phyloP scores from a whole-genome alignment of 164 flowering plant species.

The Magnolia changhungtana region DNA sequence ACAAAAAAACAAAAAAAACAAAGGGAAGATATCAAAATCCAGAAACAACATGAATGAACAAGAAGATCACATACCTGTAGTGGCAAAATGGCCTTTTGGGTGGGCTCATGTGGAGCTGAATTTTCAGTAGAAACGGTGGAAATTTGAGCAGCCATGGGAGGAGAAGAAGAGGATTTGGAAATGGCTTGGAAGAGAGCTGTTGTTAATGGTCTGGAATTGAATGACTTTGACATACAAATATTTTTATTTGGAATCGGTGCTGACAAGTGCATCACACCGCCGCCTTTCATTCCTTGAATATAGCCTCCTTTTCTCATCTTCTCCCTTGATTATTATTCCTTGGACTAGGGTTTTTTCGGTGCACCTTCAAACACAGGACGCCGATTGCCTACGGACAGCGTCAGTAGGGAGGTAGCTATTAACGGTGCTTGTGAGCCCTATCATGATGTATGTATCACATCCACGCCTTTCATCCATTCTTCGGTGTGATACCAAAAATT shows the following conservation, averaged over 20 bases:
- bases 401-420: too few species aligned
- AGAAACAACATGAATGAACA: background rate
- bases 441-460: too few species aligned
- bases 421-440: too few species aligned
- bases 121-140: conserved; percentile 4
- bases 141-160: background rate
- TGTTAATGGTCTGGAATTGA: background rate
- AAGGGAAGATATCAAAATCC: background rate
- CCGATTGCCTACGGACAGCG: too few species aligned
- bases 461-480: too few species aligned
- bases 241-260: background rate
- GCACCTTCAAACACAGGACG: too few species aligned
- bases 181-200: background rate
- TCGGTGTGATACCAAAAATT: too few species aligned
- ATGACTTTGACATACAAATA: background rate
- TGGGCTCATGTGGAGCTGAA: background rate
- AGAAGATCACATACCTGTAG: background rate
- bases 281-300: too few species aligned
- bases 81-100: background rate
- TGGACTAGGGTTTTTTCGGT: too few species aligned
- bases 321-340: too few species aligned
- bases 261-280: background rate
- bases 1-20: background rate
- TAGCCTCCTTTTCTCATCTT: too few species aligned
- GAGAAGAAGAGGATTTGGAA: background rate